Conservation (phyloP, 139 green algal species). For the Ulvella scutata region DNA sequence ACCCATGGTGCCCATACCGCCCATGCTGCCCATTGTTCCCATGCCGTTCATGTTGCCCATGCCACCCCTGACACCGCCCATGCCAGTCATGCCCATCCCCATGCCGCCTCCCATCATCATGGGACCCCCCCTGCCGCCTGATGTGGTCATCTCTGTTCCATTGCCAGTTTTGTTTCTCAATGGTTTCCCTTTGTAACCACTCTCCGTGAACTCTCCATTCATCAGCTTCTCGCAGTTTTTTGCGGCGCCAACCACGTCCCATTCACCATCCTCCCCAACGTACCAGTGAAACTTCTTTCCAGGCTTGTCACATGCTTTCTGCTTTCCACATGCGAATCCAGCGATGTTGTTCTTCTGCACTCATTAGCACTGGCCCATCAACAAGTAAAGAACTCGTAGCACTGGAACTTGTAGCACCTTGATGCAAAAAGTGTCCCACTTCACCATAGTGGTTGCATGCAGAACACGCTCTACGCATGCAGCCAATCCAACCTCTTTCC, state of each 20-base stretch:
- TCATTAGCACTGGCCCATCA: neutral
- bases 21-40: neutral
- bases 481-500: too few species aligned
- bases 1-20: neutral
- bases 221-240: neutral
- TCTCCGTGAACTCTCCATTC: neutral
- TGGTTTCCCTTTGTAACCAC: neutral
- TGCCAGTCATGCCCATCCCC: neutral
- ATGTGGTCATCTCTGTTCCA: neutral
- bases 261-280: neutral
- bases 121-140: neutral
- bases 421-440: too few species aligned
- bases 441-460: too few species aligned
- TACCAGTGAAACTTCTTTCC: slow-evolving; percentile 1
- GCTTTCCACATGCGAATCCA: neutral
- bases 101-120: neutral
- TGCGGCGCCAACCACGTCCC: neutral
- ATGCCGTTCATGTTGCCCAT: neutral
- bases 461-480: too few species aligned
- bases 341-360: neutral
- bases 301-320: neutral
- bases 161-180: neutral
- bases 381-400: too few species aligned
- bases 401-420: too few species aligned
- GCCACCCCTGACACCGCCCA: neutral